These are phyloP conservation scores for Pythium guiyangense DNA, from an alignment of 352 stramenopile genomes.

Conservation along the genomic window DNA sequence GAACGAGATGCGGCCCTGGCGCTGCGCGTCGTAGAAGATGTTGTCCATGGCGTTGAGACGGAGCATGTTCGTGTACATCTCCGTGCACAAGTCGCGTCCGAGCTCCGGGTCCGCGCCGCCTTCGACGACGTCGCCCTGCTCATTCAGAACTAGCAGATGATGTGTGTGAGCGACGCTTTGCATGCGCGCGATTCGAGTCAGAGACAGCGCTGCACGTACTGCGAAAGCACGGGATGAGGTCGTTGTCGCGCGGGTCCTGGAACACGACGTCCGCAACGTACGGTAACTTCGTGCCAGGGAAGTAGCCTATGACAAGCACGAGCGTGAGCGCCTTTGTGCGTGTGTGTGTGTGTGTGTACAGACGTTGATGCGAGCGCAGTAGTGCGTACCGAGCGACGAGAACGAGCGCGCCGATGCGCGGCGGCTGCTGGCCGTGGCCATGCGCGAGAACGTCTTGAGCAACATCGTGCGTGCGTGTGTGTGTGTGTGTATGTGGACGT, in stretches of 20 bases:
- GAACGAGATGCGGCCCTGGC: conserved; percentile 97
- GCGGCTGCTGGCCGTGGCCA: neutral
- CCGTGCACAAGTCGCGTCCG: conserved; percentile 63
- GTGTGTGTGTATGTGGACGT: neutral
- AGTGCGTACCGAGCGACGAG: conserved; percentile 31
- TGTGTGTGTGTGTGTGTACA: no score
- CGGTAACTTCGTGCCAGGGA: conserved; percentile 83
- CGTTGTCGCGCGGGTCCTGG: conserved; percentile 76
- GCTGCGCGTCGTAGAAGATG: conserved; percentile 96
- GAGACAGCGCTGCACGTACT: conserved; percentile 48
- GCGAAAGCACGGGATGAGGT: conserved; percentile 87
- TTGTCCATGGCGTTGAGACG: conserved; percentile 94
- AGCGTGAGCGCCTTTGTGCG: no score
- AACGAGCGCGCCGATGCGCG: conserved; percentile 13
- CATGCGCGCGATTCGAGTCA: no score
- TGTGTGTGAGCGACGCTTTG: no score
- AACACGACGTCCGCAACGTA: conserved; percentile 88
- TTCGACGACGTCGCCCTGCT: conserved; percentile 72
- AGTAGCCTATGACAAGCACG: conserved; percentile 32
- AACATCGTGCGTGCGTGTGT: conserved; percentile 5
- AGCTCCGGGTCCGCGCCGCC: conserved; percentile 73
- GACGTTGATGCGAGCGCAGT: no score
- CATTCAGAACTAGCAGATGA: conserved; percentile 79
- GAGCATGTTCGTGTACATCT: conserved; percentile 88
- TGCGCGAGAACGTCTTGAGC: conserved; percentile 14